Evolutionary conservation across 2,329 filamentous ascomycete species (phyloP), one percentile per base, ranked within the genome.

Genomic region (Paracorniculantispora psalliotae): DNA sequence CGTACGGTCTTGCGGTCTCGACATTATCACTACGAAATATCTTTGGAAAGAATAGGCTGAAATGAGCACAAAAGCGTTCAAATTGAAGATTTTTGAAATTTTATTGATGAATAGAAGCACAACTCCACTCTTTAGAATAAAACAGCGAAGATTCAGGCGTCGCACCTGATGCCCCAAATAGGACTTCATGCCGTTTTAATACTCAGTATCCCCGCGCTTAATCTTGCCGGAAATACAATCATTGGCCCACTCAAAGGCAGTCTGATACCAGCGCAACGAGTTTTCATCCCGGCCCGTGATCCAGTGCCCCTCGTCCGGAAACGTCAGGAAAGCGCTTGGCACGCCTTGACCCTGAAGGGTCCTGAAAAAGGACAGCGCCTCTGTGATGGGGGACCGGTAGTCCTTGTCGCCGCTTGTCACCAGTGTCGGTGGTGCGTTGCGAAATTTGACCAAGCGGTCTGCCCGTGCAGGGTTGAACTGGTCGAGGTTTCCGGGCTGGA

Each of bases 291-390:
- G 35, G 63, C 87, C 86, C 50, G 87, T 67, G 4, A 90, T 86
- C 81, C 82, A 89, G 66, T 90, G 87, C 53, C 86, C 85, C 72
- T 91, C 88, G 68, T 90, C 88, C 0, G 87, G 83, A 66, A 92
- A 92, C 0, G 81, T 86, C 68, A 92, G 66, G 61, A 91, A 85
- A 61, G 85, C 82, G 63, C 86, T 89, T 37, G 87, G 82, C 2
- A 92, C 79, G 0, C 86, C 86, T 55, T 80, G 78, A 15, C 81
- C 79, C 73, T 92, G 88, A 26, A 92, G 75, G 1, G 87, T 82
- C 62, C 91, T 89, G 71, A 92, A 92, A 0, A 85, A 82, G 0
- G 86, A 82, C 28, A 92, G 72, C 0, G 89, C 89, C 68, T 76
- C 73, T 0, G 73, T 72, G 4, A 75, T 61, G 5, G 72, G 69